Evolutionary conservation across 805 yeast species (phyloP), one percentile per base, ranked within the genome.

Genomic region (Candida patagonica): DNA sequence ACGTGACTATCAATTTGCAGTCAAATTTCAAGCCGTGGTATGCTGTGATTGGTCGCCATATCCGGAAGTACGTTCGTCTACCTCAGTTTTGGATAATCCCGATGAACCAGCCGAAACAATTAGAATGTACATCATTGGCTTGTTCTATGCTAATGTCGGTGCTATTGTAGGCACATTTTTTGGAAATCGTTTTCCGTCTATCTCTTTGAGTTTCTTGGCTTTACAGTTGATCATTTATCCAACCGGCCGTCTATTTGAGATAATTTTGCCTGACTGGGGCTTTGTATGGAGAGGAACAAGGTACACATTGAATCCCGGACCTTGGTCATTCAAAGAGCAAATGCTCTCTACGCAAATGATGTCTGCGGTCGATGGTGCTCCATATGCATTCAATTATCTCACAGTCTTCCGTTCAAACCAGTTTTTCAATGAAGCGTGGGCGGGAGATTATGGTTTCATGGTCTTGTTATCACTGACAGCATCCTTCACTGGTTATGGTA

Each of bases 311-410:
- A 76, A 53, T 51, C 80, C 80, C 5, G 79, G 81, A 7, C 79
- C 78, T 13, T 78, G 80, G 78, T 61, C 65, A 30, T 61, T 56
- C 46, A 78, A 78, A 52, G 84, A 78, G 51, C 83, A 77, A 54
- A 74, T 76, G 78, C 65, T 78, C 42, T 61, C 77, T 7, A 71
- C 82, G 12, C 37, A 41, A 8, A 43, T 41, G 36, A 29, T 46
- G 27, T 30, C 27, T 20, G 30, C 35, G 17, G 25, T 38, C 16
- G 13, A 16, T 9, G 27, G 40, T n/a, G 21, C 16, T 16, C 26
- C 45, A 15, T 40, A 43, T 21, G 46, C 38, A 13, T 38, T 43
- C 41, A 42, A 41, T 24, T 46, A 41, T 22, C 38, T 50, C 13
- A 33, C 40, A 25, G 51, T 45, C 6, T 52, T 48, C 37, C 37